Percentiles rank a stretch among this genome's conserved stretches.
phyloP scores from a whole-genome alignment of 148 eudicot genomes.

The Euryodendron excelsum region DNA sequence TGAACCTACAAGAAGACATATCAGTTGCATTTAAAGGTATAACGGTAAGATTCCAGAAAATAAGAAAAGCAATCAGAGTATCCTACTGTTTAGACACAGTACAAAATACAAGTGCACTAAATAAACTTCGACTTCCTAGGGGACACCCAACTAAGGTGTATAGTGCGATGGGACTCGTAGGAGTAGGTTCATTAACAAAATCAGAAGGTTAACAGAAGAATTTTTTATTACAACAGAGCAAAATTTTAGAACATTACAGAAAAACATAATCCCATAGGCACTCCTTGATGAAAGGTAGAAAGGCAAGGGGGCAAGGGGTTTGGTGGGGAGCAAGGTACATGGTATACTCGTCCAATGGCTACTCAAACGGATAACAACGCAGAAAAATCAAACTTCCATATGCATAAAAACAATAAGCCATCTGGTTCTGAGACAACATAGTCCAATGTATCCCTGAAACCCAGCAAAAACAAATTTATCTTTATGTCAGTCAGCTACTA shows the following conservation, averaged over 20 bases:
- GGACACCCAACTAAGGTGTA: neutral
- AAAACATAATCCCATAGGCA: neutral
- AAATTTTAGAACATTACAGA: neutral
- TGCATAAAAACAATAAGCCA: neutral
- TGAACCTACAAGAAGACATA: slow-evolving; percentile 58
- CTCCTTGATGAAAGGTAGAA: neutral
- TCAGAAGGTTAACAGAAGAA: neutral
- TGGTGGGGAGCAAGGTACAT: neutral
- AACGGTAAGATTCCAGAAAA: neutral
- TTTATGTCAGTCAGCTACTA: neutral
- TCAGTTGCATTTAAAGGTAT: neutral
- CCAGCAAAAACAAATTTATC: neutral
- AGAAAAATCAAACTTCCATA: neutral
- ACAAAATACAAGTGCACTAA: neutral
- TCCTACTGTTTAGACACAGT: neutral
- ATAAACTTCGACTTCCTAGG: neutral
- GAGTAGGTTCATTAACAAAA: neutral
- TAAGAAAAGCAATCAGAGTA: neutral
- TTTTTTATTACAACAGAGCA: neutral
- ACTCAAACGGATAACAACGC: neutral
- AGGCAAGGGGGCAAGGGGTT: neutral
- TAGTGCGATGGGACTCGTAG: no score
- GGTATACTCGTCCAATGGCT: neutral
- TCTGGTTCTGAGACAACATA: neutral
- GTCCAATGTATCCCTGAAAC: neutral